A percentile compares a stretch with the other conserved stretches of the same genome.
Evolutionary conservation across 495 filamentous ascomycete genomes (phyloP).

Genomic region (Patellaria atrata): DNA sequence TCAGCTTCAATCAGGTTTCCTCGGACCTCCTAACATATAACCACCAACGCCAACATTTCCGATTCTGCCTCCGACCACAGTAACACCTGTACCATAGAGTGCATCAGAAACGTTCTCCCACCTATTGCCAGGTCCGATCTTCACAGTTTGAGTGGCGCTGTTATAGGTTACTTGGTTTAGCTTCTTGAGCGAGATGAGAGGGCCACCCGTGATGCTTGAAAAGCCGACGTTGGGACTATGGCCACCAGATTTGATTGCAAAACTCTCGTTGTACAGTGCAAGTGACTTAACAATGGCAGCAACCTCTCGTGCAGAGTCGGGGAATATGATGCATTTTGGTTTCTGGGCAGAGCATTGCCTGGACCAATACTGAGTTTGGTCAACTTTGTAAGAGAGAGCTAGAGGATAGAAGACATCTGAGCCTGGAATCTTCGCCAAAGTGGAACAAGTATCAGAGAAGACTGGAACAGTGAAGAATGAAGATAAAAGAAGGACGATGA

Average conservation of each 20-base stretch:
- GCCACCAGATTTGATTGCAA: slow-evolving; percentile 14
- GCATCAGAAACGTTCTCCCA: slow-evolving; percentile 11
- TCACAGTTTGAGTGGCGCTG: slow-evolving; percentile 3
- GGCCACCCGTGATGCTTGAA: slow-evolving; percentile 14
- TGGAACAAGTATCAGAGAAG: slow-evolving; percentile 5
- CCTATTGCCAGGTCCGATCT: slow-evolving; percentile 10
- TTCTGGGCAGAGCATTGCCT: slow-evolving; percentile 9
- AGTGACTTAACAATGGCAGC: slow-evolving; percentile 11
- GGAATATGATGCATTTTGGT: slow-evolving; percentile 14
- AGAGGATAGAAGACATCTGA: slow-evolving; percentile 6
- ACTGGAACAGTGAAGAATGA: neutral
- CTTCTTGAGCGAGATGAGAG: slow-evolving; percentile 14
- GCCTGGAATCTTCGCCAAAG: slow-evolving; percentile 1
- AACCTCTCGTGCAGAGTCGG: slow-evolving; percentile 7
- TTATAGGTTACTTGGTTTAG: slow-evolving; percentile 11
- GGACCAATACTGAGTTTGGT: slow-evolving; percentile 14
- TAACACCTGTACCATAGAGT: slow-evolving; percentile 9
- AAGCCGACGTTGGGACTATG: slow-evolving; percentile 12
- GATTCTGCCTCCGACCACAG: slow-evolving; percentile 13
- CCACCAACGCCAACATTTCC: slow-evolving; percentile 15
- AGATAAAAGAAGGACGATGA: slow-evolving; percentile 1
- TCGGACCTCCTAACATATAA: slow-evolving; percentile 11
- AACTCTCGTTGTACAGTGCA: slow-evolving; percentile 10
- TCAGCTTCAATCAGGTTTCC: slow-evolving; percentile 16
- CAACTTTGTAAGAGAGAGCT: slow-evolving; percentile 3